Evolutionary conservation across 495 filamentous ascomycete genomes (phyloP).

Genomic region (Penicillium roqueforti): DNA sequence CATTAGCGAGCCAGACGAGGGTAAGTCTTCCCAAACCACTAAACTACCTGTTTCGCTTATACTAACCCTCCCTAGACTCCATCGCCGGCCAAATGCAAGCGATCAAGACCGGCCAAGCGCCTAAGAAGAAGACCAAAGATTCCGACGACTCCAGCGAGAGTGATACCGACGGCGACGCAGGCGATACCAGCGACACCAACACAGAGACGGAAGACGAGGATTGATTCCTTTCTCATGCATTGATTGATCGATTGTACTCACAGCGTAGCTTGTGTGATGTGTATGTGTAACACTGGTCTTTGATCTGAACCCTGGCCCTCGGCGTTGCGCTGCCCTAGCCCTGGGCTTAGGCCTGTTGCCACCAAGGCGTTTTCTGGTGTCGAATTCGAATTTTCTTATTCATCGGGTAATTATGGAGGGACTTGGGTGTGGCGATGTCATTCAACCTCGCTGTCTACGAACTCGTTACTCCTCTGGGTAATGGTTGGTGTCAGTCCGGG

Average conservation of each 20-base stretch:
- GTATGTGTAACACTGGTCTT: slow-evolving; percentile 13
- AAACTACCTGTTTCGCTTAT: neutral
- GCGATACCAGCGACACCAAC: slow-evolving; percentile 72
- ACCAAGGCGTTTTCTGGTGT: neutral
- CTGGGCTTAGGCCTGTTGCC: slow-evolving; percentile 1
- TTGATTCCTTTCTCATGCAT: slow-evolving; percentile 26
- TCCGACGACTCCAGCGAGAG: slow-evolving; percentile 68
- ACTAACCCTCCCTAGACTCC: slow-evolving; percentile 62
- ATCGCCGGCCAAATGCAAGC: slow-evolving; percentile 93
- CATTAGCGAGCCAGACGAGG: slow-evolving; percentile 96
- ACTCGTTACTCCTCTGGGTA: neutral
- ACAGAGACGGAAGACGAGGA: slow-evolving; percentile 72
- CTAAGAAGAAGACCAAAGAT: slow-evolving; percentile 52
- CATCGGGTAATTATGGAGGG: slow-evolving; percentile 17
- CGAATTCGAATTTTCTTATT: slow-evolving; percentile 8
- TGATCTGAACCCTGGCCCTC: slow-evolving; percentile 5
- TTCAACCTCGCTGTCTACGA: neutral
- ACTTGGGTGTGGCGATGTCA: neutral
- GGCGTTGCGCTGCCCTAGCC: neutral
- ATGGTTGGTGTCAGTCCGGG: neutral
- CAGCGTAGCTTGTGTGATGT: slow-evolving; percentile 24
- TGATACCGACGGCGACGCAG: slow-evolving; percentile 80
- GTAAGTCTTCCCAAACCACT: slow-evolving; percentile 48
- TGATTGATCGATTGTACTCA: slow-evolving; percentile 25
- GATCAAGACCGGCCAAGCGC: slow-evolving; percentile 65